Evolutionary conservation across 2,329 filamentous ascomycete genomes (phyloP), one percentile per base, ranked within the genome.

Genomic region (Lithohypha guttulata): DNA sequence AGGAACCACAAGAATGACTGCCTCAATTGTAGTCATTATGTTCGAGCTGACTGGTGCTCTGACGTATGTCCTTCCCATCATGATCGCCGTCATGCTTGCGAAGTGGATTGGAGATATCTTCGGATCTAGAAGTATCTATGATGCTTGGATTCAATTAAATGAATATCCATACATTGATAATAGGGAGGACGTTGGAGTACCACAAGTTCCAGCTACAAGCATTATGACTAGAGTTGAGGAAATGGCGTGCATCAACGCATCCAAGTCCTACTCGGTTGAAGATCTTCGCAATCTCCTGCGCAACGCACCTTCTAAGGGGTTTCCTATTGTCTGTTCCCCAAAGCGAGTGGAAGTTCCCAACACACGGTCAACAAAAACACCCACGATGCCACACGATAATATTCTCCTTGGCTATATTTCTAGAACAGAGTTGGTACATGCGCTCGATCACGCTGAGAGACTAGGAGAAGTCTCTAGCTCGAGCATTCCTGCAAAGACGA

Each of bases 71-170:
- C 75, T 98, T 6, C 91, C 91, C 39, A 98, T 96, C 60, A 98
- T 98, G 91, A 84, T 98, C 48, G 86, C 87, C 29, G 91, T 98
- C 55, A 93, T 98, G 87, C 72, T 96, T 30, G 84, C 84, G 46
- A 98, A 98, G 65, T 98, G 91, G 91, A 85, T 94, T 18, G 91
- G 87, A 54, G 91, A 98, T 59, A 89, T 86, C 34, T 87, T 98
- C 59, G 86, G 84, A 18, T 84, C 84, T 41, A 77, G 81, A 34
- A 86, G 91, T 48, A 96, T 98, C 60, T 98, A 98, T 65, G 91
- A 98, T 59, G 81, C 82, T 39, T 98, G 91, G 91, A 98, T 98
- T 55, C 82, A 86, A 51, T 80, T 95, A 62, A 91, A 93, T 55
- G 85, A 84, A 50, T 98, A 96, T 57, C 91, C 91, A 0, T 95